Evolutionary conservation across 257 asterid species (phyloP).

Genomic region (Solanum arcanum): DNA sequence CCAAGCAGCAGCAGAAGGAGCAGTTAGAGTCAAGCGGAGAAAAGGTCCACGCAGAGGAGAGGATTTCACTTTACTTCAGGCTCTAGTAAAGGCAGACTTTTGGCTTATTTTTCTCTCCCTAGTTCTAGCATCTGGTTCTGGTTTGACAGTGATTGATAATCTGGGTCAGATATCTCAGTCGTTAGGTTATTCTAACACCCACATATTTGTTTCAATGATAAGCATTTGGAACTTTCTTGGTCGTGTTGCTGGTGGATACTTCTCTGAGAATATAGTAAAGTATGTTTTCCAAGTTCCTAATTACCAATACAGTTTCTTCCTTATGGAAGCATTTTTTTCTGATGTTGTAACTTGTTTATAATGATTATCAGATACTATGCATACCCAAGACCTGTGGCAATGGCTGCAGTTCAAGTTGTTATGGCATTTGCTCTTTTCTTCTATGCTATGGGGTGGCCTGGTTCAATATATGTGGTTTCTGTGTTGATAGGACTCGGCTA

Average conservation of each 20-base stretch:
- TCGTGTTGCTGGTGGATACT: constrained; percentile 33
- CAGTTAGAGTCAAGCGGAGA: constrained; percentile 21
- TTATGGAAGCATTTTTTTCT: not conserved
- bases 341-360: not conserved
- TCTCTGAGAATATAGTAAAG: constrained; percentile 30
- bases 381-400: constrained; percentile 39
- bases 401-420: constrained; percentile 31
- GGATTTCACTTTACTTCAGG: constrained; percentile 26
- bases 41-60: constrained; percentile 31
- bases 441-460: constrained; percentile 30
- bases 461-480: constrained; percentile 23
- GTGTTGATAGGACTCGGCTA: constrained; percentile 30
- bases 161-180: constrained; percentile 34
- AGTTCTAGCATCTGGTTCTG: constrained; percentile 30
- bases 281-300: not conserved
- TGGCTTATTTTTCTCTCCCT: constrained; percentile 29
- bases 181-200: constrained; percentile 23
- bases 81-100: constrained; percentile 34
- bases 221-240: constrained; percentile 38
- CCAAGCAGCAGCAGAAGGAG: constrained; percentile 41
- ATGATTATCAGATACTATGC: constrained; percentile 18
- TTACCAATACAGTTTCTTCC: not conserved
- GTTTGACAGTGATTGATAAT: constrained; percentile 29
- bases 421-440: constrained; percentile 28
- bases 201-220: constrained; percentile 27